phyloP scores from a whole-genome alignment of 306 rosid genomes.

The Boehmeria nivea region DNA sequence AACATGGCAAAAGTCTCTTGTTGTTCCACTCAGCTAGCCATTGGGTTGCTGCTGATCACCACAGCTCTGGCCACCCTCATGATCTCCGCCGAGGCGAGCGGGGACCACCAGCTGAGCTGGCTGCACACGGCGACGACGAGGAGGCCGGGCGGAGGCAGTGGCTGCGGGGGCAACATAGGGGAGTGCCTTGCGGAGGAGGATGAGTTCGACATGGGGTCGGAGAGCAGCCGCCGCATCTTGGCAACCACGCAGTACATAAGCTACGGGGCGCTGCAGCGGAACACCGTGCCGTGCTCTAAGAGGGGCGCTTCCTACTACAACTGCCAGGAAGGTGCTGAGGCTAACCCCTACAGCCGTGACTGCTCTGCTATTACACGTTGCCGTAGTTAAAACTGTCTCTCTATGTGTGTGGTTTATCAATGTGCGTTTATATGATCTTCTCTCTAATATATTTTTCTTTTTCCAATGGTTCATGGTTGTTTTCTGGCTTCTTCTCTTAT shows the following conservation, averaged over 20 bases:
- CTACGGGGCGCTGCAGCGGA: constrained; percentile 19
- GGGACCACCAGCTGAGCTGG: constrained; percentile 33
- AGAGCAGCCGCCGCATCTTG: constrained; percentile 1
- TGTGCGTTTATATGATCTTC: too few species aligned
- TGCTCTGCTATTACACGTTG: constrained; percentile 22
- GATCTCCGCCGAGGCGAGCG: constrained; percentile 11
- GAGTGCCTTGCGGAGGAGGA: constrained; percentile 8
- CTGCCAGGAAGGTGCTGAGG: constrained; percentile 10
- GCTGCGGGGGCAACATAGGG: background rate
- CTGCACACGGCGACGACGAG: background rate
- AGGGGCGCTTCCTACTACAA: constrained; percentile 25
- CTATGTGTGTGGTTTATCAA: too few species aligned
- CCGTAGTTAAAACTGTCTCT: constrained; percentile 33
- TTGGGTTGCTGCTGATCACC: constrained; percentile 22
- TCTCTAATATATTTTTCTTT: background rate
- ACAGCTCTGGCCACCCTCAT: constrained; percentile 13
- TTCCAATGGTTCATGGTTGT: background rate
- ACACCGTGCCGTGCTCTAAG: constrained; percentile 16
- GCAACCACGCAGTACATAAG: constrained; percentile 16
- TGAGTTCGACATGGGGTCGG: constrained; percentile 4
- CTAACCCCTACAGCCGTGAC: constrained; percentile 21
- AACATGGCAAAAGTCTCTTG: constrained; percentile 30
- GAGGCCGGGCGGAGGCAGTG: background rate
- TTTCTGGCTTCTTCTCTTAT: background rate
- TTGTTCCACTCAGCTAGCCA: constrained; percentile 15